Evolutionary conservation across 352 stramenopile species (phyloP).

Genomic region (Globisporangium sylvaticum): DNA sequence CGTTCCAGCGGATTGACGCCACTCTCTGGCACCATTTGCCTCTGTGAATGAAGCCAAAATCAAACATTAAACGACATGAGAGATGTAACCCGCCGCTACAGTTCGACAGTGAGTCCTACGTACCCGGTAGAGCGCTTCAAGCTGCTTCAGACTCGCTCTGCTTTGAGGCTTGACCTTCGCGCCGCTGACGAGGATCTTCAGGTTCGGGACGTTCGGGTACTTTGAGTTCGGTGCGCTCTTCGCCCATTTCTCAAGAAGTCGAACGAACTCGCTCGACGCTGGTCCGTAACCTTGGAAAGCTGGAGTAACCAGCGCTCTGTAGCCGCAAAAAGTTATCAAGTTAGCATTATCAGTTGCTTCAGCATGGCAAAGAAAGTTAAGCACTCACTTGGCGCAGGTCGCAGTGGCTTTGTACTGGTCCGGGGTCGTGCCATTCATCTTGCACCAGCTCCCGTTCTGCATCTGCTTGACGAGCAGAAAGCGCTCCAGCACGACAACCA

Average conservation of each 20-base stretch:
- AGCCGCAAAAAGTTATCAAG: not conserved
- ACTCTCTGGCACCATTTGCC: conserved; percentile 24
- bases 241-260: conserved; percentile 70
- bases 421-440: conserved; percentile 37
- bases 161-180: conserved; percentile 41
- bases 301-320: conserved; percentile 51
- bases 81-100: not conserved
- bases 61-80: not conserved
- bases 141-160: conserved; percentile 49
- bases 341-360: not conserved
- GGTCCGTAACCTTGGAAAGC: conserved; percentile 56
- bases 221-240: conserved; percentile 26
- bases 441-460: conserved; percentile 73
- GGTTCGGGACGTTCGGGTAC: conserved; percentile 25
- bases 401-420: conserved; percentile 83
- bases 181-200: conserved; percentile 49
- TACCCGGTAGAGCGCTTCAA: conserved; percentile 69
- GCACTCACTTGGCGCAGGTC: conserved; percentile 72
- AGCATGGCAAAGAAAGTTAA: not conserved
- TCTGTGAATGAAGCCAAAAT: conserved; percentile 14
- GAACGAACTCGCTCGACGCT: conserved; percentile 49
- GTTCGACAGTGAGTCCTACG: not conserved
- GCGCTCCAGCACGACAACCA: conserved; percentile 58
- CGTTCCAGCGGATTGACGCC: conserved; percentile 31
- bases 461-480: conserved; percentile 68